Percentiles rank a stretch among this genome's conserved stretches.
These are phyloP conservation scores for Dryadomyces sulphureus DNA, from an alignment of 2,329 filamentous ascomycete genomes.

Conservation along the genomic window DNA sequence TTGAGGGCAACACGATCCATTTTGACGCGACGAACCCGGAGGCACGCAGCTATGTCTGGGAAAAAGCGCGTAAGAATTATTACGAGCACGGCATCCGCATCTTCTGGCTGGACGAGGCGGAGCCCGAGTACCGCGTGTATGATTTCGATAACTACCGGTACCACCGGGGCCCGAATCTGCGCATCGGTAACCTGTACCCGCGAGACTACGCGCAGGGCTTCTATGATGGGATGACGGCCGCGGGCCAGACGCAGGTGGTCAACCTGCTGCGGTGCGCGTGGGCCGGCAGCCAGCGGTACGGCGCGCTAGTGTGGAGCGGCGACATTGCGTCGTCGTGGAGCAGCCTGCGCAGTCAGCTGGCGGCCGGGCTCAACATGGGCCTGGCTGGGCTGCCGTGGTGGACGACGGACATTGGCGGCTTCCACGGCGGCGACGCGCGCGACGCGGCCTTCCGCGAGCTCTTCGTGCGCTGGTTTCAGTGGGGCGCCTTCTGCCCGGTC, in stretches of 20 bases:
- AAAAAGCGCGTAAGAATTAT: constrained; percentile 43
- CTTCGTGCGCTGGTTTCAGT: constrained; percentile 59
- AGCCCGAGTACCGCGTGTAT: constrained; percentile 49
- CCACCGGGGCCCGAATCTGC: constrained; percentile 32
- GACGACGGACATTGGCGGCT: constrained; percentile 58
- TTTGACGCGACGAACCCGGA: constrained; percentile 50
- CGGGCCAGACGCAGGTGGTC: constrained; percentile 35
- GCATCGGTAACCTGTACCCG: constrained; percentile 45
- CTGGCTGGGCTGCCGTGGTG: constrained; percentile 51
- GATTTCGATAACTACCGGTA: constrained; percentile 55
- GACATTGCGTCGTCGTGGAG: constrained; percentile 52
- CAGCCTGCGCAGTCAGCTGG: constrained; percentile 42
- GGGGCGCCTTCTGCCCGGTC: constrained; percentile 52
- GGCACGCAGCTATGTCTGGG: constrained; percentile 44
- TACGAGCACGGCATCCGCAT: constrained; percentile 44
- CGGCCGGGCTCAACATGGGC: constrained; percentile 52
- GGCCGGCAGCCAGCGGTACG: constrained; percentile 44
- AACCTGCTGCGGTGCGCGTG: constrained; percentile 38
- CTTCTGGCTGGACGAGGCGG: constrained; percentile 58
- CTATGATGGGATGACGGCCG: constrained; percentile 39
- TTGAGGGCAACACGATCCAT: constrained; percentile 41
- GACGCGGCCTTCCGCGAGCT: constrained; percentile 66
- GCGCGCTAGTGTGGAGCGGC: constrained; percentile 51
- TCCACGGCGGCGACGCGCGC: constrained; percentile 66
- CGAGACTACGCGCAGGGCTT: constrained; percentile 42